A percentile compares a stretch with the other conserved stretches of the same genome.
phyloP scores from a whole-genome alignment of 1,284 basidiomycete genomes.

The Cutaneotrichosporon spelunceum region DNA sequence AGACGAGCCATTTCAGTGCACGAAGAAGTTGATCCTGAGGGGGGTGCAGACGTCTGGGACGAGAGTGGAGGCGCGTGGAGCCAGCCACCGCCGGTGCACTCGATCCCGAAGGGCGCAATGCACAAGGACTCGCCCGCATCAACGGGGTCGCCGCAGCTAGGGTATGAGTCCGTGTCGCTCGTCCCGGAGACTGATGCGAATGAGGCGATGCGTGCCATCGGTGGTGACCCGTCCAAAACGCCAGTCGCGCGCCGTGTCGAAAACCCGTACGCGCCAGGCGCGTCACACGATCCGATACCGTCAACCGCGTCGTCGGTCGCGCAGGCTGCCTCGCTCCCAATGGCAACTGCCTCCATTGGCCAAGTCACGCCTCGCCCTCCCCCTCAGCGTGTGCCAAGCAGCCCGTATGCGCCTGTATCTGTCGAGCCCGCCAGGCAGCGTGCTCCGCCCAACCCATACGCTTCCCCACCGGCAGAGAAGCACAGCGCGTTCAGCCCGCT shows the following conservation, averaged over 20 bases:
- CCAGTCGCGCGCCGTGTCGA: constrained; percentile 6
- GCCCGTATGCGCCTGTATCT: neutral
- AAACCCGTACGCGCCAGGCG: neutral
- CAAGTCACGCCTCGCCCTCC: constrained; percentile 1
- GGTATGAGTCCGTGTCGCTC: neutral
- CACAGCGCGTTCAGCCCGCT: constrained; percentile 8
- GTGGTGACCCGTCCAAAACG: constrained; percentile 5
- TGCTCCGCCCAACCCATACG: constrained; percentile 2
- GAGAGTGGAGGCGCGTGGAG: constrained; percentile 2
- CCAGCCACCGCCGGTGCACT: constrained; percentile 10
- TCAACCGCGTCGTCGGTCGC: constrained; percentile 1
- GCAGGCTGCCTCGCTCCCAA: neutral
- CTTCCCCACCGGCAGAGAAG: neutral
- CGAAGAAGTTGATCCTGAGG: constrained; percentile 22
- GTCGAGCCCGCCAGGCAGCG: neutral
- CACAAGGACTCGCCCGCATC: constrained; percentile 3
- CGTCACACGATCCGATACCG: neutral
- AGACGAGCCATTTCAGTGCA: constrained; percentile 4
- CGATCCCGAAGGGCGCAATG: neutral
- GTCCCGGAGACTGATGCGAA: neutral
- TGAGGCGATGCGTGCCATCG: no score
- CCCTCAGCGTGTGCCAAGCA: neutral
- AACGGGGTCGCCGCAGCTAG: neutral
- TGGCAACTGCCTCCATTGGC: neutral
- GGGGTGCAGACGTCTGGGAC: constrained; percentile 13